Percentiles rank a stretch among this genome's conserved stretches.
Conservation (phyloP, 2,329 filamentous ascomycete species). For the Trichoderma arundinaceum region DNA sequence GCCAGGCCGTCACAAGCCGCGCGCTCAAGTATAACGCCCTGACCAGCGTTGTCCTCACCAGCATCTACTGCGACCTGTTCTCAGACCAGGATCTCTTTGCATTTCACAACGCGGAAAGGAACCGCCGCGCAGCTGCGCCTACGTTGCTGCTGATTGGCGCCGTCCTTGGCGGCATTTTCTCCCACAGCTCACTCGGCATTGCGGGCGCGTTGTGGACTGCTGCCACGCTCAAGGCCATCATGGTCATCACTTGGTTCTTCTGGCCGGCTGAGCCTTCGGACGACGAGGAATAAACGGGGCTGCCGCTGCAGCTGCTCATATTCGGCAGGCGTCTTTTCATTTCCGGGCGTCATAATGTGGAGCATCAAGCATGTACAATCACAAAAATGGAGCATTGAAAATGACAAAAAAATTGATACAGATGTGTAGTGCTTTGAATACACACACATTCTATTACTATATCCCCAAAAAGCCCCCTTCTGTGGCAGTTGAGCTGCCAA, state of each 20-base stretch:
- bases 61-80: slow-evolving; percentile 81
- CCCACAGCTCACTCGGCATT: slow-evolving; percentile 55
- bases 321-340: too few relatives aligned
- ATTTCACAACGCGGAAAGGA: slow-evolving; percentile 54
- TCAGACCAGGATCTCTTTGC: slow-evolving; percentile 63
- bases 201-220: slow-evolving; percentile 65
- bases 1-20: slow-evolving; percentile 76
- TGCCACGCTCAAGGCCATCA: slow-evolving; percentile 59
- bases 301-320: too few relatives aligned
- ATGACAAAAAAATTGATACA: neutral
- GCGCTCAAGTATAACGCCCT: slow-evolving; percentile 72
- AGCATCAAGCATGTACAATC: neutral
- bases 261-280: slow-evolving; percentile 59
- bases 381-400: neutral
- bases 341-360: neutral
- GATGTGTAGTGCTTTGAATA: neutral
- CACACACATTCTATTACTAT: neutral
- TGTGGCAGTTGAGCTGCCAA: neutral
- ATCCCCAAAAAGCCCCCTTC: neutral
- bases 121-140: slow-evolving; percentile 57
- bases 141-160: slow-evolving; percentile 57
- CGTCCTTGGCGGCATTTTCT: slow-evolving; percentile 56
- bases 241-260: slow-evolving; percentile 63
- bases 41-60: slow-evolving; percentile 80
- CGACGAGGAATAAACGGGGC: slow-evolving; percentile 34